Base-by-base conservation (phyloP, 257 asterid genomes). In the Lavandula angustifolia region DNA sequence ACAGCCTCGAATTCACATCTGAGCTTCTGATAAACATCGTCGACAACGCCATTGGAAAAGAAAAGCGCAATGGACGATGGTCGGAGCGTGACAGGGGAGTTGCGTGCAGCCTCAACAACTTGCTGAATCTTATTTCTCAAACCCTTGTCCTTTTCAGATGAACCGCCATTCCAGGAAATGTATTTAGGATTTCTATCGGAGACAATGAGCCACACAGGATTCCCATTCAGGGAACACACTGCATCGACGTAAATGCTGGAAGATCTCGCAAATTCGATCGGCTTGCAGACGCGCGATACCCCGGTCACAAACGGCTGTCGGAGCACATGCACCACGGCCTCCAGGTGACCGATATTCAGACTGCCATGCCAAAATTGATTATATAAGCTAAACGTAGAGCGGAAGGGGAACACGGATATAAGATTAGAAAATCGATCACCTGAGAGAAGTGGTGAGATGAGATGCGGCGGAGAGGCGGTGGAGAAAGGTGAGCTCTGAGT, bases 191-290 rank as follows among this genome's bases (percentile, higher is more conserved):
- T 92, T 68, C 95, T 78, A 62, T 74, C 95, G 6, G 97, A 92
- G 1, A 90, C 97, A 9, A 89, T 42, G 62, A 92, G 72, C 99
- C 99, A 92, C 68, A 87, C 95, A 1, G 99, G 99, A 66, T 72
- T 79, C 40, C 96, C 94, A 38, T 79, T 78, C 22, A 85, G 43
- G 55, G 88, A 81, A 51, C 97, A 90, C 8, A 90, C 79, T 27
- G 81, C 75, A n/a, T 92, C 99, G 31, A 90, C 84, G 66, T 89
- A 82, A 62, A 85, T 50, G 42, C 82, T 79, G 33, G 9, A 67
- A 3, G 75, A 60, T 75, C 70, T 70, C 9, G 84, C 57, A 6
- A 79, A 37, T 44, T 63, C 62, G 59, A 89, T 54, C 12, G 95
- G 76, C 78, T 80, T 89, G 70, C 96, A 89, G 66, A 87, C 94